Evolutionary conservation across 164 flowering plant species (phyloP).

Genomic region (Vitis labrusca): DNA sequence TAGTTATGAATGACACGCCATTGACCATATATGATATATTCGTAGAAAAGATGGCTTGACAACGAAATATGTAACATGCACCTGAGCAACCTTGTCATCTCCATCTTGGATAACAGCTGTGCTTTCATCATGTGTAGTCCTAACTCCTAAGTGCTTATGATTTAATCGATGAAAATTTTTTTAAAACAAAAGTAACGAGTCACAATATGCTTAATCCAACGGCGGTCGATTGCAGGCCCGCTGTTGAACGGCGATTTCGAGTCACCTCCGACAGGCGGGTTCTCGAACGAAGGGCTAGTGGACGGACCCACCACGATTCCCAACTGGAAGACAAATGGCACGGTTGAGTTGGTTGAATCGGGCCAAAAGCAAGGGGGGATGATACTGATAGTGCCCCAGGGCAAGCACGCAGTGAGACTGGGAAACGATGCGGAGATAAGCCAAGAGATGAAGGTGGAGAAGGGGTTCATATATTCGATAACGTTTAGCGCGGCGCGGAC

Average conservation of each 20-base stretch:
- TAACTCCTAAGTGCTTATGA: too few relatives aligned
- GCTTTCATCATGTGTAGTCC: too few relatives aligned
- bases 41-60: too few relatives aligned
- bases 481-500: slow-evolving; percentile 97
- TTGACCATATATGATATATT: too few relatives aligned
- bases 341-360: slow-evolving; percentile 75
- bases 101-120: too few relatives aligned
- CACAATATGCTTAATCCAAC: too few relatives aligned
- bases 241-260: slow-evolving; percentile 88
- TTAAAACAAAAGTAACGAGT: too few relatives aligned
- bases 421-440: slow-evolving; percentile 90
- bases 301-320: slow-evolving; percentile 59
- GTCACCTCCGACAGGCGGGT: slow-evolving; percentile 70
- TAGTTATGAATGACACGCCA: too few relatives aligned
- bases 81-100: too few relatives aligned
- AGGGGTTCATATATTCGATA: slow-evolving; percentile 70
- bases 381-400: slow-evolving; percentile 92
- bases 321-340: slow-evolving; percentile 76
- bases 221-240: slow-evolving; percentile 42
- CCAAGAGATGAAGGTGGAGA: slow-evolving; percentile 80
- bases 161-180: too few relatives aligned
- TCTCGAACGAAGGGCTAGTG: slow-evolving; percentile 36
- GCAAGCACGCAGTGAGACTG: slow-evolving; percentile 73
- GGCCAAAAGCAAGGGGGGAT: slow-evolving; percentile 91
- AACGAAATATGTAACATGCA: too few relatives aligned